Conservation (phyloP, 2,329 filamentous ascomycete species). For the Neofusicoccum parvum region DNA sequence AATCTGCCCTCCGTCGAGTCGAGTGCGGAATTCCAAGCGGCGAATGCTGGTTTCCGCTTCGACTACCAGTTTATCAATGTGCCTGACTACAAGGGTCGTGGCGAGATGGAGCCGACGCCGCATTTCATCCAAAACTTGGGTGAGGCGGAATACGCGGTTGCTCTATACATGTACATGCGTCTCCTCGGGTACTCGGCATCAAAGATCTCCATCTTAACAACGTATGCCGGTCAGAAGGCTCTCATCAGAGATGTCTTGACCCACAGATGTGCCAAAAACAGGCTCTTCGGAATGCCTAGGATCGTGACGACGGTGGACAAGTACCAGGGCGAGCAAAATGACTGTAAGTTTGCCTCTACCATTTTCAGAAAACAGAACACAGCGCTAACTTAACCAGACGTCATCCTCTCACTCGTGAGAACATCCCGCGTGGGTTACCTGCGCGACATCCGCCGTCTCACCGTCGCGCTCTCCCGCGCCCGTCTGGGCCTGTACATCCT, state of each 20-base stretch:
- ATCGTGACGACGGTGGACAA: conserved; percentile 96
- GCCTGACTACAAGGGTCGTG: conserved; percentile 84
- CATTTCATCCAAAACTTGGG: conserved; percentile 97
- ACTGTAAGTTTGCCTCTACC: conserved; percentile 67
- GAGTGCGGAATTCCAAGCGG: conserved; percentile 70
- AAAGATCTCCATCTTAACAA: conserved; percentile 85
- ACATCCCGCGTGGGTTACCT: conserved; percentile 90
- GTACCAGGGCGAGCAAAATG: conserved; percentile 98
- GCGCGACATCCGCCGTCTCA: conserved; percentile 88
- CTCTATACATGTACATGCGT: conserved; percentile 96
- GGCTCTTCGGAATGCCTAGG: conserved; percentile 85
- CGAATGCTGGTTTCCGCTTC: conserved; percentile 89
- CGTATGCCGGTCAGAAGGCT: conserved; percentile 89
- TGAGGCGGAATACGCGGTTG: conserved; percentile 95
- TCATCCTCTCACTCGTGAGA: conserved; percentile 89
- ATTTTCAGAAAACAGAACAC: background rate
- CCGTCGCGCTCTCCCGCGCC: conserved; percentile 90
- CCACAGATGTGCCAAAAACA: conserved; percentile 80
- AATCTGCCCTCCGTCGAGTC: conserved; percentile 76
- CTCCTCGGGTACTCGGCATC: conserved; percentile 85
- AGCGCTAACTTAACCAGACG: conserved; percentile 57
- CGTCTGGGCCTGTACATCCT: conserved; percentile 90
- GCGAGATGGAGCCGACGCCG: conserved; percentile 85
- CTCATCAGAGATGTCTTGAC: conserved; percentile 83
- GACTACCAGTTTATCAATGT: conserved; percentile 98